Conservation (phyloP, 768 basidiomycete species). For the Daedaleopsis nitida region DNA sequence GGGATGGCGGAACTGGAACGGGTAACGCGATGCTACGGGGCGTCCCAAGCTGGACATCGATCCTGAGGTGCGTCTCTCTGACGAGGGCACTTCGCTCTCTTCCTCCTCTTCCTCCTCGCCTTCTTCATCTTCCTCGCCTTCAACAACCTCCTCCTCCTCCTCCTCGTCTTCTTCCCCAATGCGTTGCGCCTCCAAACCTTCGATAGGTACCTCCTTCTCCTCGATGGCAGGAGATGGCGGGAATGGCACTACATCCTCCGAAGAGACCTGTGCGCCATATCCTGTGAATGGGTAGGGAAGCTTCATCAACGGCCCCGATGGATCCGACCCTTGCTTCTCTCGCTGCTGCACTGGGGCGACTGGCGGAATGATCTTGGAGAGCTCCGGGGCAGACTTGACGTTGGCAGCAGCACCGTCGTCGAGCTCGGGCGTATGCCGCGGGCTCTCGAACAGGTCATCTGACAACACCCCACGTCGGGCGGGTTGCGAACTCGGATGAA, state of each 20-base stretch:
- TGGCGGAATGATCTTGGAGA: constrained; percentile 45
- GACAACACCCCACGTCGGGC: constrained; percentile 61
- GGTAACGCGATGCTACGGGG: constrained; percentile 69
- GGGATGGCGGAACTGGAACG: constrained; percentile 65
- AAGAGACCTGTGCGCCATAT: constrained; percentile 61
- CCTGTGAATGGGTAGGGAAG: constrained; percentile 75
- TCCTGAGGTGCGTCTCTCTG: constrained; percentile 63
- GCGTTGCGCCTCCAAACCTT: constrained; percentile 2
- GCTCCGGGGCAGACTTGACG: constrained; percentile 31
- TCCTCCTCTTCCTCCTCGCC: constrained; percentile 39
- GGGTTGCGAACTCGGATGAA: constrained; percentile 49
- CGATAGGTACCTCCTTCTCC: constrained; percentile 36
- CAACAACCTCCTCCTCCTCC: constrained; percentile 40
- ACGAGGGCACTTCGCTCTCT: constrained; percentile 50
- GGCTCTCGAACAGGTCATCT: constrained; percentile 64
- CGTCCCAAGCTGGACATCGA: constrained; percentile 88
- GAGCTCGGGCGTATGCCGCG: constrained; percentile 34
- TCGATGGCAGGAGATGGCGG: constrained; percentile 60
- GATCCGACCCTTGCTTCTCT: constrained; percentile 45
- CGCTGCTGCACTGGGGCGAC: constrained; percentile 47
- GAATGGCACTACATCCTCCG: constrained; percentile 71
- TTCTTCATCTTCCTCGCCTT: constrained; percentile 47
- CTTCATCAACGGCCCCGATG: constrained; percentile 46
- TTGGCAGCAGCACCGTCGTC: constrained; percentile 15
- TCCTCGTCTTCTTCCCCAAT: constrained; percentile 31